These are phyloP conservation scores for Exophiala sideris DNA, from an alignment of 2,329 filamentous ascomycete genomes.

Conservation along the genomic window DNA sequence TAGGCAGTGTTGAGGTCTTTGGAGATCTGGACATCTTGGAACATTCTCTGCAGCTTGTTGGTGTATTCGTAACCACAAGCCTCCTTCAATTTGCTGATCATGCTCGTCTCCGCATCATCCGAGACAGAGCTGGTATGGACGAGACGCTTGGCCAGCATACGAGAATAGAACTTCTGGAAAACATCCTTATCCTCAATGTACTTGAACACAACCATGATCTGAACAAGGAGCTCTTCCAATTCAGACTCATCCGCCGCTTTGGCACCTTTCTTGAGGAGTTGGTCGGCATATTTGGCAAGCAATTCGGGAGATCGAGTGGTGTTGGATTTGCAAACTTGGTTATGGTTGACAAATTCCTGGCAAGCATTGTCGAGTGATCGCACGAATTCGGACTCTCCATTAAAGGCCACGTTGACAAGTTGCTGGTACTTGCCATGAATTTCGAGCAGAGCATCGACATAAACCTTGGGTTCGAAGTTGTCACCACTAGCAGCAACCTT, in stretches of 20 bases:
- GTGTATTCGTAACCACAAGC: slow-evolving; percentile 99
- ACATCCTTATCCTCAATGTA: slow-evolving; percentile 99
- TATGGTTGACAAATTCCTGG: slow-evolving; percentile 96
- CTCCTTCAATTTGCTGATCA: slow-evolving; percentile 99
- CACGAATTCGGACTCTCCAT: slow-evolving; percentile 94
- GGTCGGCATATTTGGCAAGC: slow-evolving; percentile 91
- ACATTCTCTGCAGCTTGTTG: slow-evolving; percentile 99
- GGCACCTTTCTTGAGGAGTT: slow-evolving; percentile 85
- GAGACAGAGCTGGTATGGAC: slow-evolving; percentile 95
- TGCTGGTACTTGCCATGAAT: slow-evolving; percentile 91
- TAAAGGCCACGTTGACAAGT: slow-evolving; percentile 88
- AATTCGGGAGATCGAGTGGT: slow-evolving; percentile 94
- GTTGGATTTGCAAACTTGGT: slow-evolving; percentile 89
- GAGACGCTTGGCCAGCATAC: slow-evolving; percentile 89
- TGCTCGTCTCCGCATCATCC: slow-evolving; percentile 95
- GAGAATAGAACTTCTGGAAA: slow-evolving; percentile 98
- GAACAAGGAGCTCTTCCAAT: slow-evolving; percentile 78
- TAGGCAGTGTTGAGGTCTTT: slow-evolving; percentile 93
- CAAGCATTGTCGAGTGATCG: slow-evolving; percentile 94
- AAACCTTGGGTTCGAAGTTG: slow-evolving; percentile 90
- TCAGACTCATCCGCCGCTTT: slow-evolving; percentile 93
- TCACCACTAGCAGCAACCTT: slow-evolving; percentile 88
- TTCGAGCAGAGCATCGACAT: slow-evolving; percentile 90
- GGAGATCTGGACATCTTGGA: slow-evolving; percentile 98
- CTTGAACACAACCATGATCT: slow-evolving; percentile 99